Evolutionary conservation across 441 rosid genomes (phyloP), one percentile per base, ranked within the genome.

Genomic region (Corymbia calophylla): DNA sequence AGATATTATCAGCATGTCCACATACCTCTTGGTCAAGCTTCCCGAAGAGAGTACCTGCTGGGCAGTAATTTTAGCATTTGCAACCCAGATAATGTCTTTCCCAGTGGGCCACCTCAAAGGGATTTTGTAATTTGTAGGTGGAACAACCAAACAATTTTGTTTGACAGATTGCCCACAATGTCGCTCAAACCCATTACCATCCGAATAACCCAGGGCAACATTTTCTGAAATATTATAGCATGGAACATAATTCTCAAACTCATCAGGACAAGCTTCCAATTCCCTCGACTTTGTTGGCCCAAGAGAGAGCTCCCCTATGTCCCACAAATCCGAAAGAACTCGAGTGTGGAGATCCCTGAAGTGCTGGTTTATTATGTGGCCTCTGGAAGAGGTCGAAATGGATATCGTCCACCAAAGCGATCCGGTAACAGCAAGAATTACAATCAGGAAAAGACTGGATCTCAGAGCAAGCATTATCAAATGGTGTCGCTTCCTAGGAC

Each of bases 51-150:
- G 95, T 7, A 98, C 98, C 93, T 98, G 98, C 84, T 97, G 94
- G 88, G 99, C 99, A 84, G 97, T 96, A 90, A 98, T 97, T 91
- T 95, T 96, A 87, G 96, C 99, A 93, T 98, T 98, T n/a, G 95
- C 89, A 92, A 92, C 94, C 99, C 99, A 98, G 35, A 97, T 97
- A 64, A 98, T 92, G 93, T 98, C 99, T 92, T 94, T 96, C 89
- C 99, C 99, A 39, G 98, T 96, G 16, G 99, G 99, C 99, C 99
- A 98, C 91, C 99, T 94, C 91, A 97, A 98, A 92, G 99, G 99
- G 89, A 97, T 92, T 92, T 93, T 94, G 92, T 98, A 98, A 21
- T 95, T 95, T 44, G 90, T 90, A 1, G 99, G 99, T 60, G 99
- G 97, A 89, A 95, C 94, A 6, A 93, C 95, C 68, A 96, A 91